Evolutionary conservation across 2,329 filamentous ascomycete species (phyloP).

Genomic region (Cladosporium sp.): DNA sequence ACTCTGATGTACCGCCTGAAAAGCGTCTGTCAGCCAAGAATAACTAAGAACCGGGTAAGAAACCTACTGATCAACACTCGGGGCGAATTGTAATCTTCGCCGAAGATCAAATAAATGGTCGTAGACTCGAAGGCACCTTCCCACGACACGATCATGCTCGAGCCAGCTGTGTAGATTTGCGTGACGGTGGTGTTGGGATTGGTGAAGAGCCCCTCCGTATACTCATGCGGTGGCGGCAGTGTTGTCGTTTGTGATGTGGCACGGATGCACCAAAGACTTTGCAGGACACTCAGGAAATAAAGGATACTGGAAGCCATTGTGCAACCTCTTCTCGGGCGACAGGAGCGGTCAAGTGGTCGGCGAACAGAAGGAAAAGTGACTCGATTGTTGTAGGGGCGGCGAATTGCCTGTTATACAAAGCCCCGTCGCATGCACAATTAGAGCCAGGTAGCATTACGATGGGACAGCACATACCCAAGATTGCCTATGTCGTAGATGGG

Average conservation of each 20-base stretch:
- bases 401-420: neutral
- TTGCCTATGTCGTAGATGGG: too few species aligned
- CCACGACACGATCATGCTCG: neutral
- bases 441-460: neutral
- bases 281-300: neutral
- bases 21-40: neutral
- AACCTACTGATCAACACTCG: neutral
- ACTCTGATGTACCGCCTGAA: neutral
- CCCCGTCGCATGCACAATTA: neutral
- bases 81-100: neutral
- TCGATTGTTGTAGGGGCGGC: neutral
- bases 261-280: neutral
- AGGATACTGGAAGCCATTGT: neutral
- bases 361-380: neutral
- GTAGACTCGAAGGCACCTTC: neutral
- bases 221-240: neutral
- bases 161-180: neutral
- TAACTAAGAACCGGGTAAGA: neutral
- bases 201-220: neutral
- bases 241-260: neutral
- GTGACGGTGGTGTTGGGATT: neutral
- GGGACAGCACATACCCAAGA: too few species aligned
- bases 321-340: neutral
- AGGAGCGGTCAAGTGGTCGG: neutral
- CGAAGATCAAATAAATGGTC: neutral